These are phyloP conservation scores for Didymellaceae sp. DNA, from an alignment of 2,329 filamentous ascomycete genomes.

Conservation along the genomic window DNA sequence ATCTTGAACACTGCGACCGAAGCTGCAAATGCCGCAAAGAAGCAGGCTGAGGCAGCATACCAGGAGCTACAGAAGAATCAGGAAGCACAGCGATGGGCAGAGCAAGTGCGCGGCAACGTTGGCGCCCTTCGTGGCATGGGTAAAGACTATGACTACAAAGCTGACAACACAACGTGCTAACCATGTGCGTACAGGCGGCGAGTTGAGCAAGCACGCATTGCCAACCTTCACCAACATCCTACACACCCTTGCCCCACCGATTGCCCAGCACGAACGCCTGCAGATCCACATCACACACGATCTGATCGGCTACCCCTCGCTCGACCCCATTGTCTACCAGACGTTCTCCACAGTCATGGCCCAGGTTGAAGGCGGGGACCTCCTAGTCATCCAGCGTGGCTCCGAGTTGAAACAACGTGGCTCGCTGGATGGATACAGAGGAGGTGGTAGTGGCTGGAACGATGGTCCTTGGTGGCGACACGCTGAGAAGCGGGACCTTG, in stretches of 20 bases:
- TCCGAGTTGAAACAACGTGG: slow-evolving; percentile 78
- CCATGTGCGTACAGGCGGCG: slow-evolving; percentile 83
- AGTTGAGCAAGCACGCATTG: slow-evolving; percentile 72
- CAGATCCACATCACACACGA: slow-evolving; percentile 98
- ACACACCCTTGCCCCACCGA: slow-evolving; percentile 93
- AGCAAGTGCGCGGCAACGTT: slow-evolving; percentile 90
- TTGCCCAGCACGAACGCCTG: slow-evolving; percentile 94
- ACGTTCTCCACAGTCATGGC: slow-evolving; percentile 97
- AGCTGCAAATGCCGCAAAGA: slow-evolving; percentile 82
- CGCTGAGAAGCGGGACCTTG: slow-evolving; percentile 73
- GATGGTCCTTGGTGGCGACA: slow-evolving; percentile 97
- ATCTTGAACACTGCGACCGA: slow-evolving; percentile 80
- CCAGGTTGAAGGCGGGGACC: slow-evolving; percentile 96
- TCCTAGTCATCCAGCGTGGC: slow-evolving; percentile 92
- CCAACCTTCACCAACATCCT: slow-evolving; percentile 95
- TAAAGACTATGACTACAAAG: too few species aligned
- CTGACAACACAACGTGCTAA: too few species aligned
- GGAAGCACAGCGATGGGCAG: slow-evolving; percentile 94
- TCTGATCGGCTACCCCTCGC: slow-evolving; percentile 88
- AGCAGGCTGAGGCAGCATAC: slow-evolving; percentile 89
- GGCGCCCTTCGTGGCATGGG: slow-evolving; percentile 77
- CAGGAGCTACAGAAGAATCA: slow-evolving; percentile 97
- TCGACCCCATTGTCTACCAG: slow-evolving; percentile 89
- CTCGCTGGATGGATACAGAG: slow-evolving; percentile 64
- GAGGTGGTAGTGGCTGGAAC: slow-evolving; percentile 75